These are phyloP conservation scores for Glonium stellatum DNA, from an alignment of 495 filamentous ascomycete genomes.

Conservation along the genomic window DNA sequence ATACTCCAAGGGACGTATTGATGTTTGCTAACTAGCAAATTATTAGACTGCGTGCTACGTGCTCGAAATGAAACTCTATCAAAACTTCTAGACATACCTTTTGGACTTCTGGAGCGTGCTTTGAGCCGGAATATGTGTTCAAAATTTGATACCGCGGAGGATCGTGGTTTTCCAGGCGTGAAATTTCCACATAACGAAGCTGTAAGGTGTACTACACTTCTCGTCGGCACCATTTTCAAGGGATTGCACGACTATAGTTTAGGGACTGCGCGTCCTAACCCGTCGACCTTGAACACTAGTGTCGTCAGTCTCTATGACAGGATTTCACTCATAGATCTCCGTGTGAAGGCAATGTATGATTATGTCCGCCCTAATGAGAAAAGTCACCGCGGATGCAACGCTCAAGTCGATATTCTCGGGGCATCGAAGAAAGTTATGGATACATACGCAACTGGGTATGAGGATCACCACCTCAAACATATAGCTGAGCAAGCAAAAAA, in stretches of 20 bases:
- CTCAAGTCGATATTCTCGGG: neutral
- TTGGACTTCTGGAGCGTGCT: neutral
- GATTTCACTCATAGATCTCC: neutral
- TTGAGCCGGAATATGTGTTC: neutral
- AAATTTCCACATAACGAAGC: too few species aligned
- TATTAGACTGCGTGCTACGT: neutral
- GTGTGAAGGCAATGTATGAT: neutral
- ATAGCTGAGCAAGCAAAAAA: neutral
- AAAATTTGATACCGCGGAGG: too few species aligned
- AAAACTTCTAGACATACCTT: neutral
- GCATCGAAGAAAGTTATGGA: neutral
- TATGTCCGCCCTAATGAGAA: neutral
- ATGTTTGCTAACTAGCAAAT: neutral
- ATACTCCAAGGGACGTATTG: too few species aligned
- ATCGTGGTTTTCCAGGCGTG: too few species aligned
- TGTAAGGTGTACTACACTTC: too few species aligned
- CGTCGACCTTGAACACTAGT: neutral
- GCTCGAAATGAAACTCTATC: too few species aligned
- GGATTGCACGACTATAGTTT: too few species aligned
- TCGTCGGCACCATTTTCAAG: too few species aligned
- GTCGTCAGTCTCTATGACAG: neutral
- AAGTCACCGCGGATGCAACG: neutral
- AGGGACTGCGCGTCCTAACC: neutral
- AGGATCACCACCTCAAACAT: neutral
- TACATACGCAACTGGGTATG: neutral